Evolutionary conservation across 2,329 filamentous ascomycete species (phyloP).

Genomic region (Fusarium redolens): DNA sequence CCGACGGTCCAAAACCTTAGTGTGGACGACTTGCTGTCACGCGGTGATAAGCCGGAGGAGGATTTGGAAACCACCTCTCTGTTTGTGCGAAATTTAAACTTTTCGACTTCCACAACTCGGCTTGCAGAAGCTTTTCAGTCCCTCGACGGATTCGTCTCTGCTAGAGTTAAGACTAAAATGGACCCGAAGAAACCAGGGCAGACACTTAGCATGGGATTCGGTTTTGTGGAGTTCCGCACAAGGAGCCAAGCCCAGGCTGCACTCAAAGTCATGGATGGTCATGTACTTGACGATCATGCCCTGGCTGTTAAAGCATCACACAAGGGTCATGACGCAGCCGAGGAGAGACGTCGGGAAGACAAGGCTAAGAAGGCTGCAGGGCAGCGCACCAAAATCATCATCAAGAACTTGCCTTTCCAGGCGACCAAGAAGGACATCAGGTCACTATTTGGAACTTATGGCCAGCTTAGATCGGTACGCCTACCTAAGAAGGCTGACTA

Average conservation of each 20-base stretch:
- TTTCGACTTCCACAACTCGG: slow-evolving; percentile 81
- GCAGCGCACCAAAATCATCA: slow-evolving; percentile 89
- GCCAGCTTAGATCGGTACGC: slow-evolving; percentile 90
- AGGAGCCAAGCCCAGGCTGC: slow-evolving; percentile 84
- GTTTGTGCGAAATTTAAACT: slow-evolving; percentile 95
- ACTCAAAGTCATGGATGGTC: slow-evolving; percentile 86
- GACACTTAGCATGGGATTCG: slow-evolving; percentile 95
- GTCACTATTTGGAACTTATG: slow-evolving; percentile 87
- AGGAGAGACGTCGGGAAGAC: slow-evolving; percentile 86
- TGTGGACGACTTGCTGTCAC: slow-evolving; percentile 74
- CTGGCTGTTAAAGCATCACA: slow-evolving; percentile 88
- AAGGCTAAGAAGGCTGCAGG: slow-evolving; percentile 81
- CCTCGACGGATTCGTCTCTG: slow-evolving; percentile 88
- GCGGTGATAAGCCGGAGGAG: slow-evolving; percentile 63
- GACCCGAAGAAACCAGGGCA: slow-evolving; percentile 92
- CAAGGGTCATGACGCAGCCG: slow-evolving; percentile 86
- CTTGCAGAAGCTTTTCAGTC: slow-evolving; percentile 82
- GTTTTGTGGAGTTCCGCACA: slow-evolving; percentile 88
- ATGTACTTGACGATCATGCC: slow-evolving; percentile 87
- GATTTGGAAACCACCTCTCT: slow-evolving; percentile 78
- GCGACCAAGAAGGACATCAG: slow-evolving; percentile 92
- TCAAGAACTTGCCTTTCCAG: slow-evolving; percentile 99
- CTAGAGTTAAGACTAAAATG: slow-evolving; percentile 90
- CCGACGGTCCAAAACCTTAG: slow-evolving; percentile 70
- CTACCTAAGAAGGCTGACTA: slow-evolving; percentile 96